Evolutionary conservation across 2,329 filamentous ascomycete genomes (phyloP), one percentile per base, ranked within the genome.

Genomic region (Aspergillus aculeatus): DNA sequence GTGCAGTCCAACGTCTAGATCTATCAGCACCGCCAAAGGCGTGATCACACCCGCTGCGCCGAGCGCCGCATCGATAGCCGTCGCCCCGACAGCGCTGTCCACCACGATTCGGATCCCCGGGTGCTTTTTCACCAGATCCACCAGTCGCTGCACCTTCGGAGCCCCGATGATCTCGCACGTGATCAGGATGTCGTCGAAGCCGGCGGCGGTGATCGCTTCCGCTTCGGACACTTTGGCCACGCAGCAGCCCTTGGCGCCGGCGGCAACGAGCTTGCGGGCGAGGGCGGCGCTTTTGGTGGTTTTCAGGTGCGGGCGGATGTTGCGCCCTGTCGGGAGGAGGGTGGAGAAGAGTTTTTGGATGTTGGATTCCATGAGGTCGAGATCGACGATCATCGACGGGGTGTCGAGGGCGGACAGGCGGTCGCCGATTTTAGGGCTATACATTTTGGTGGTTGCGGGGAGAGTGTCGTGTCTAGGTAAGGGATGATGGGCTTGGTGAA

Each of bases 361-460:
- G 68, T 84, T 84, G 63, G 71, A 63, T 59, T 84, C 81, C 79
- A 83, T 82, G 4, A 81, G 69, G 58, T 81, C 77, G 10, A 84
- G 76, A 54, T 84, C 78, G 50, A 83, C 82, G 49, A 84, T 77
- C 81, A 84, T 84, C 55, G 81, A 83, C 1, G 82, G 83, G 0
- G 83, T 84, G 66, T 84, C 83, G 48, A 84, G 80, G 58, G 67
- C 68, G 4, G 72, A 70, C 65, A 83, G 61, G 12, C 61, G 60
- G 62, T 81, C 77, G 57, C 81, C 81, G 50, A 80, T 63, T 62
- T 76, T 70, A 11, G 80, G 79, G 35, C 67, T 51, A 66, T 81
- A 81, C 73, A 73, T 74, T 12, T 12, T 35, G 29, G 72, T 74
- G 16, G 29, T 63, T 21, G 26, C 7, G 26, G 26, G 24, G 16